phyloP scores from a whole-genome alignment of 192 early-diverging fungal genomes.

The Backusella tarrabulga region DNA sequence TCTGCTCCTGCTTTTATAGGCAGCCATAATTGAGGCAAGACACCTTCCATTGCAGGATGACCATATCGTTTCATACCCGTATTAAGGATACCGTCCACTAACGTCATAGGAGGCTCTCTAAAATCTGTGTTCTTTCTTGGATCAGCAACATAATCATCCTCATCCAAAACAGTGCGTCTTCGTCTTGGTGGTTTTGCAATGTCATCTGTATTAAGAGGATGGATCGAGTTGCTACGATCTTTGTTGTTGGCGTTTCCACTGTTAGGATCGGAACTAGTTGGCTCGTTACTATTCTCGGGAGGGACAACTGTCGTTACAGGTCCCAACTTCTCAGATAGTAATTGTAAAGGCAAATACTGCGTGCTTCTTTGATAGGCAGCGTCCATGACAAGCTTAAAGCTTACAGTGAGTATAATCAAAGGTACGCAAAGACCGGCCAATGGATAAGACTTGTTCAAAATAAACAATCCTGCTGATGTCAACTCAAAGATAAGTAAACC shows the following conservation, averaged over 20 bases:
- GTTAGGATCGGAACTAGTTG: not conserved
- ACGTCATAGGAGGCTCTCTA: conserved; percentile 67
- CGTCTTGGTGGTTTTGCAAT: not conserved
- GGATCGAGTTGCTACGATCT: not conserved
- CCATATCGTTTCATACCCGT: conserved; percentile 65
- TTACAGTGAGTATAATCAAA: conserved; percentile 43
- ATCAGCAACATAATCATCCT: conserved; percentile 61
- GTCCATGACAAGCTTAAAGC: conserved; percentile 47
- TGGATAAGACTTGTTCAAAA: conserved; percentile 48
- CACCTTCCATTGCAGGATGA: conserved; percentile 64
- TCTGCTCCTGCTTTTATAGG: conserved; percentile 48
- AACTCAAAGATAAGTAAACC: conserved; percentile 66
- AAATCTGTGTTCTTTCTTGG: conserved; percentile 71
- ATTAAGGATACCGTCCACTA: conserved; percentile 69
- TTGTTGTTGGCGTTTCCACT: not conserved
- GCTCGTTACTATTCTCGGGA: not conserved
- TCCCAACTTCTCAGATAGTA: conserved; percentile 35
- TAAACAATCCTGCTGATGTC: conserved; percentile 61
- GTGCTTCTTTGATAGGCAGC: conserved; percentile 41
- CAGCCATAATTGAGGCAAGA: conserved; percentile 70
- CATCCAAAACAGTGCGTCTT: conserved; percentile 48
- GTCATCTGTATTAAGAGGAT: not conserved
- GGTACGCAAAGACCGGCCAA: conserved; percentile 44
- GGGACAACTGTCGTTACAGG: conserved; percentile 15
- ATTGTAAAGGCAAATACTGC: conserved; percentile 45